Evolutionary conservation across 306 rosid species (phyloP), one percentile per base, ranked within the genome.

Genomic region (Gynostemma pentaphyllum): DNA sequence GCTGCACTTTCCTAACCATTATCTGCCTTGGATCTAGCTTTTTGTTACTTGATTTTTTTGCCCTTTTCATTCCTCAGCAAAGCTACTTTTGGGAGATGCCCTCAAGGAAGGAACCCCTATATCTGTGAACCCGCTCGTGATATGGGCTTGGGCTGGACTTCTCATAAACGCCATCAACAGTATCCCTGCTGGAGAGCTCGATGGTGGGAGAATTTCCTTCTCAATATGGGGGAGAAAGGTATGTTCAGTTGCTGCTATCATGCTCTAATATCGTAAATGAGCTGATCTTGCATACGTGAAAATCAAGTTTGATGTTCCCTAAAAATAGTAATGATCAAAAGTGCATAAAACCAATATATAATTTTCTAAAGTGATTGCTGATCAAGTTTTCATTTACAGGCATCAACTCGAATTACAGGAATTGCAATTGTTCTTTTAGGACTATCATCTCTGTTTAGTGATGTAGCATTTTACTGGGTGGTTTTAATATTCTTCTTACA

Each of bases 91-190:
- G 48, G 99, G 99, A 2, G 76, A 81, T 14, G 82, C 51, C 40
- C 94, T 94, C 63, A 84, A 94, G 85, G 99, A 88, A 45, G 90
- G 97, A 68, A 78, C 95, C 60, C 81, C 96, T 22, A 81, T 88
- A 62, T 88, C 99, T 49, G 56, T 94, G 45, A 94, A 94, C 76
- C 97, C 97, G 75, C 94, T 94, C 27, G 88, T 94, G 75, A 40
- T 94, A 59, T 88, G 99, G 99, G 97, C 99, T 51, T 94, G 97
- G 99, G 97, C 97, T 37, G 97, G 99, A 71, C 99, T 94, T 51
- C 95, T 94, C 66, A 94, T 94, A 49, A 94, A 94, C 64, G 94
- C 99, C 74, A 86, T 88, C 74, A 94, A 94, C 76, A 94, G 99
- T 79, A 88, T 94, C 52, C 99, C 97, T 19, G 97, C 97, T 0